A percentile compares a stretch with the other conserved stretches of the same genome.
These are phyloP conservation scores for Schoenoplectus triqueter DNA, from an alignment of 202 grass and related monocot species.

Conservation along the genomic window DNA sequence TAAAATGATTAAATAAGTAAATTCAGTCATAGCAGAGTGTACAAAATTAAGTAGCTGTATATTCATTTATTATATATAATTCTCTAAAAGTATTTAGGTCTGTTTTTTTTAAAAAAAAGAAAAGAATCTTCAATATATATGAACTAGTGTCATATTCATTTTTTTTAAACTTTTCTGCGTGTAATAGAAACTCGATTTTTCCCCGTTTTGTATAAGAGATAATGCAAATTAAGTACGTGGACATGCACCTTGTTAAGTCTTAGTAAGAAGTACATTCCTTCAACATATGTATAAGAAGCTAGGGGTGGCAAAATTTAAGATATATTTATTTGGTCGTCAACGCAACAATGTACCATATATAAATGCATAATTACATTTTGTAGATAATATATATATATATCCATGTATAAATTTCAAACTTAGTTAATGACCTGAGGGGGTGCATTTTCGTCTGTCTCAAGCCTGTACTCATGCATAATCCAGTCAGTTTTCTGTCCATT, in stretches of 20 bases:
- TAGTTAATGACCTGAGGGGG: constrained; percentile 46
- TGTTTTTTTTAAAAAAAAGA: not conserved
- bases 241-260: not conserved
- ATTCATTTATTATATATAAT: not conserved
- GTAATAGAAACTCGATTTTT: not conserved
- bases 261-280: not conserved
- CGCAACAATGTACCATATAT: not conserved
- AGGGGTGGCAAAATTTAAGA: not conserved
- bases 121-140: not conserved
- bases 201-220: not conserved
- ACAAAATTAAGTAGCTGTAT: not conserved
- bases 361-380: no score
- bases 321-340: not conserved
- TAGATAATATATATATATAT: no score
- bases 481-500: constrained; percentile 62
- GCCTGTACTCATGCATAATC: constrained; percentile 63
- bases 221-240: not conserved
- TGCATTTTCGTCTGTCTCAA: constrained; percentile 59
- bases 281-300: not conserved
- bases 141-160: not conserved
- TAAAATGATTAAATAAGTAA: not conserved
- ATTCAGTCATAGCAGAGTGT: not conserved
- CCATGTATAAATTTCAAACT: not conserved
- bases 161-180: not conserved
- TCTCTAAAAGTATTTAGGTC: not conserved